A percentile compares a stretch with the other conserved stretches of the same genome.
phyloP scores from a whole-genome alignment of 176 grass and related monocot genomes.

The Leersia perrieri region DNA sequence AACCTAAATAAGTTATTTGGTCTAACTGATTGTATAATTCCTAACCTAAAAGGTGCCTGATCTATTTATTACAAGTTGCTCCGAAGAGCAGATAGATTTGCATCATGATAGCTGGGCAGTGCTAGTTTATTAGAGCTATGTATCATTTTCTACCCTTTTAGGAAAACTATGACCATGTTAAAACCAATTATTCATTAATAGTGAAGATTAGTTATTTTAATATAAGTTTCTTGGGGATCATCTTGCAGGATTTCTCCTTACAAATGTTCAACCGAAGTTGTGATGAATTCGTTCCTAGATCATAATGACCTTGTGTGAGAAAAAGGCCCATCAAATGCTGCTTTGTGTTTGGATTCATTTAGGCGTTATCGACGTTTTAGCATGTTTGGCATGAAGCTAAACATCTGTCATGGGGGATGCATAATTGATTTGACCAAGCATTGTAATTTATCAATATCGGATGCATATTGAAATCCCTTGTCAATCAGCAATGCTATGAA shows the following conservation, averaged over 20 bases:
- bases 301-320: background rate
- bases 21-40: background rate
- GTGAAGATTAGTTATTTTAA: slow-evolving; percentile 14
- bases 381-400: background rate
- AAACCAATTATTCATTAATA: slow-evolving; percentile 13
- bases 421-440: background rate
- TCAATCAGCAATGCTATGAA: background rate
- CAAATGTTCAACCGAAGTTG: slow-evolving; percentile 50
- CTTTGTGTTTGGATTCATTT: background rate
- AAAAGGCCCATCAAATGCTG: background rate
- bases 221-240: slow-evolving; percentile 37
- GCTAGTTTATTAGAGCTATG: background rate
- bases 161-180: slow-evolving; percentile 5
- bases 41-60: background rate
- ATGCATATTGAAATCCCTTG: background rate
- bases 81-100: background rate
- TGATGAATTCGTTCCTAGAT: slow-evolving; percentile 43
- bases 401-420: background rate
- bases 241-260: slow-evolving; percentile 62
- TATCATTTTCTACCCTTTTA: background rate
- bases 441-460: background rate
- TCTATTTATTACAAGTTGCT: background rate
- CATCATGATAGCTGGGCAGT: background rate
- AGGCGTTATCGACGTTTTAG: background rate
- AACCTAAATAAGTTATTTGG: background rate